Conservation (phyloP, 1,139 yeast genomes). For the Suhomyces panamericanus region DNA sequence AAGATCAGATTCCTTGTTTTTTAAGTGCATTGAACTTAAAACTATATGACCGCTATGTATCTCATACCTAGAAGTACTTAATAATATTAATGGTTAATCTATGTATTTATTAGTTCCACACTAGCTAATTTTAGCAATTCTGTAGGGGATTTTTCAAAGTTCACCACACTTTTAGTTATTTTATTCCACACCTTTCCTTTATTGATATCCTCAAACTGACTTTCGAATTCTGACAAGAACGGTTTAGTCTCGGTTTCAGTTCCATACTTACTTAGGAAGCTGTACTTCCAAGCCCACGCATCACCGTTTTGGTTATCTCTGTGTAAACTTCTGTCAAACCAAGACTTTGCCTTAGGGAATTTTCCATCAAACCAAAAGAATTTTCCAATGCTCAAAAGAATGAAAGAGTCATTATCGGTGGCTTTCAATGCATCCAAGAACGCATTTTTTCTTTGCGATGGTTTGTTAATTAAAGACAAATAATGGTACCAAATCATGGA, state of each 20-base stretch:
- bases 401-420: constrained; percentile 60
- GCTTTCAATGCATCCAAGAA: constrained; percentile 71
- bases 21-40: constrained; percentile 73
- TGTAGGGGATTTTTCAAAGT: constrained; percentile 34
- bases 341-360: constrained; percentile 60
- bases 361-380: constrained; percentile 73
- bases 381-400: constrained; percentile 65
- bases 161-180: constrained; percentile 44
- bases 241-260: constrained; percentile 18
- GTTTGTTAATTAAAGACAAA: constrained; percentile 51
- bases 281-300: constrained; percentile 69
- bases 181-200: constrained; percentile 61
- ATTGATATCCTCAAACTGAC: constrained; percentile 47
- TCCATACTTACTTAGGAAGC: constrained; percentile 33
- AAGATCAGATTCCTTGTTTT: constrained; percentile 74
- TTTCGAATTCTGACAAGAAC: constrained; percentile 28
- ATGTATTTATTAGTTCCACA: not conserved
- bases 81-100: not conserved
- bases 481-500: constrained; percentile 65
- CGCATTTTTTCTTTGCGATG: constrained; percentile 59
- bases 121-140: constrained; percentile 35
- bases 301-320: constrained; percentile 66
- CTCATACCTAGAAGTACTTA: not conserved
- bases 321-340: constrained; percentile 70
- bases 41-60: constrained; percentile 24